These are phyloP conservation scores for Cynanchum wilfordii DNA, from an alignment of 257 asterid genomes.

Conservation along the genomic window DNA sequence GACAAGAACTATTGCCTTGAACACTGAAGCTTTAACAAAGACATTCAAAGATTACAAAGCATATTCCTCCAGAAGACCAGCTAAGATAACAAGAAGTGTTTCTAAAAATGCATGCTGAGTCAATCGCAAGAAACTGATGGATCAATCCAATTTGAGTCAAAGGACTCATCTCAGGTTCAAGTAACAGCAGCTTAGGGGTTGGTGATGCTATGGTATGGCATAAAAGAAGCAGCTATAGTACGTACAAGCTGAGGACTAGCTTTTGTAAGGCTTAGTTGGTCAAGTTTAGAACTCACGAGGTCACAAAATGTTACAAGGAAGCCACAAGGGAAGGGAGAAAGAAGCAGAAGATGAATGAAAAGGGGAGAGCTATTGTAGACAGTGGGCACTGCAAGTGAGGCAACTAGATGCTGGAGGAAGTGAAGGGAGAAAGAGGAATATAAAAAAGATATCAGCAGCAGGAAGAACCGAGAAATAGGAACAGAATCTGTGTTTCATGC, in stretches of 20 bases:
- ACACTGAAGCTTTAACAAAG: background rate
- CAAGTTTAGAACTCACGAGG: background rate
- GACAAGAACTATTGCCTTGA: background rate
- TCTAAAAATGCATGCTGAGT: background rate
- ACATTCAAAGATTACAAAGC: background rate
- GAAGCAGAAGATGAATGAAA: no score
- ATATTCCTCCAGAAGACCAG: background rate
- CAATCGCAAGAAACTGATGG: background rate
- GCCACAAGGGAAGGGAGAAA: no score
- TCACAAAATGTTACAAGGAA: background rate
- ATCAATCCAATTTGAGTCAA: background rate
- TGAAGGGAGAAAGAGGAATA: background rate
- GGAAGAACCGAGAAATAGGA: background rate
- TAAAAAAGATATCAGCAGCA: background rate
- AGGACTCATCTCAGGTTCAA: background rate
- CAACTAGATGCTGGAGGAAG: background rate
- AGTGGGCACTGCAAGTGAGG: no score
- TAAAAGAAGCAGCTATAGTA: background rate
- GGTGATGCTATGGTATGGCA: background rate
- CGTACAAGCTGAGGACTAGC: background rate
- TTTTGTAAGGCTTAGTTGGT: background rate
- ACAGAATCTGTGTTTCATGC: background rate
- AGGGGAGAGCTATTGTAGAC: no score
- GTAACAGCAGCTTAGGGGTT: background rate
- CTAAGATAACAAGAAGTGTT: background rate